Evolutionary conservation across 768 basidiomycete genomes (phyloP), one percentile per base, ranked within the genome.

Genomic region (Thelephora ganbajun): DNA sequence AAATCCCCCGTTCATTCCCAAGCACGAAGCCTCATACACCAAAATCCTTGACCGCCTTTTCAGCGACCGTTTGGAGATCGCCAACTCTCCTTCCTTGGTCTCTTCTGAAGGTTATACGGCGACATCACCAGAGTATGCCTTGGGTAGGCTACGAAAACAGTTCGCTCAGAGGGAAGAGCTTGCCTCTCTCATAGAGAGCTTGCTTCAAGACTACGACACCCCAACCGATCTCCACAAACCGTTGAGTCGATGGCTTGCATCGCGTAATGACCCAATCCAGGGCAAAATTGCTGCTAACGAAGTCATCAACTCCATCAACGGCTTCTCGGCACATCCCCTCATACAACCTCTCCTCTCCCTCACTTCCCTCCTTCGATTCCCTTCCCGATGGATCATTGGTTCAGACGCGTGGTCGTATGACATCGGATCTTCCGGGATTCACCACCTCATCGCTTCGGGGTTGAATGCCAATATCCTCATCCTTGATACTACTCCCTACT

Each of bases 321-420:
- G 2, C 14, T 41, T 41, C 39, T 41, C 39, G 7, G 9, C 26
- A 30, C 39, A 41, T 41, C 39, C 39, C 22, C 18, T 22, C 39
- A 14, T 41, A 18, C 42, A 46, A 19, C 61, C 61, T 20, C 69
- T 86, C 11, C 44, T 89, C 34, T 57, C 71, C 13, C 67, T 84
- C 11, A 71, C 72, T 35, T 64, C 74, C 16, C 75, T 80, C 54
- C 77, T 96, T 55, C 67, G 76, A 36, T 68, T 79, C 6, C 69
- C 69, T 34, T 91, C 88, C 6, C 73, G 87, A 50, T 99, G 96
- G 96, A 98, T 99, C 63, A 84, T 99, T 55, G 92, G 94, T 16
- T 97, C 93, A 16, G 96, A 99, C 61, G 86, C 89, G 0, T 98
- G 96, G 96, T 85, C 93, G 0, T 90, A 96, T 61, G 96, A 98